Conservation (phyloP, 2,329 filamentous ascomycete species). For the Botrytis medusae region DNA sequence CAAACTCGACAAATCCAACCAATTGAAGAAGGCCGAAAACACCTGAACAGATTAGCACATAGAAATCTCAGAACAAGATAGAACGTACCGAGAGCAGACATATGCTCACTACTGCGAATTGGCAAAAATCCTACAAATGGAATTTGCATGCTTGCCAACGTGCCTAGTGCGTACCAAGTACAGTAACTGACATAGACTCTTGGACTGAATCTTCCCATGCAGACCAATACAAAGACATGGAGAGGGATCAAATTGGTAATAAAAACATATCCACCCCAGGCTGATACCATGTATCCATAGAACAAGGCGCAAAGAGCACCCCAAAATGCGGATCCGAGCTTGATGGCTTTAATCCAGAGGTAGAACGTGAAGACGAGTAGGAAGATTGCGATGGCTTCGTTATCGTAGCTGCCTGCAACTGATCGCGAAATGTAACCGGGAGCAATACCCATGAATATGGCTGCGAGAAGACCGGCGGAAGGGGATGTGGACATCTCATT, state of each 20-base stretch:
- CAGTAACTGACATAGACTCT: slow-evolving; percentile 95
- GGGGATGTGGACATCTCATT: slow-evolving; percentile 96
- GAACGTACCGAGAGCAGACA: slow-evolving; percentile 82
- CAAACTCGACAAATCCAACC: slow-evolving; percentile 86
- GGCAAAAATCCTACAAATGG: slow-evolving; percentile 97
- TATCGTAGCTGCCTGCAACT: slow-evolving; percentile 97
- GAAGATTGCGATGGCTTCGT: slow-evolving; percentile 99
- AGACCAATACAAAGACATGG: slow-evolving; percentile 89
- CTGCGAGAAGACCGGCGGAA: slow-evolving; percentile 91
- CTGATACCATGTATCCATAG: slow-evolving; percentile 99
- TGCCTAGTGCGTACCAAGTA: slow-evolving; percentile 96
- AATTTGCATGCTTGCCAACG: slow-evolving; percentile 97
- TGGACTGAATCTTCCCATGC: slow-evolving; percentile 95
- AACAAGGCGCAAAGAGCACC: slow-evolving; percentile 90
- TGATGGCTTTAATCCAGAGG: slow-evolving; percentile 98
- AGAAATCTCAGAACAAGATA: slow-evolving; percentile 17
- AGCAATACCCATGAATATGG: slow-evolving; percentile 94
- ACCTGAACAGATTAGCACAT: slow-evolving; percentile 50
- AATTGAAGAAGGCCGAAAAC: slow-evolving; percentile 96
- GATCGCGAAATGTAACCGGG: slow-evolving; percentile 98
- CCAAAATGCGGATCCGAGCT: slow-evolving; percentile 96
- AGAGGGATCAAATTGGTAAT: slow-evolving; percentile 96
- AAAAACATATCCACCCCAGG: slow-evolving; percentile 99
- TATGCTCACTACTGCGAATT: slow-evolving; percentile 96
- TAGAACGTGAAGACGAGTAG: slow-evolving; percentile 97